Evolutionary conservation across 306 rosid genomes (phyloP).

Genomic region (Senna siamea): DNA sequence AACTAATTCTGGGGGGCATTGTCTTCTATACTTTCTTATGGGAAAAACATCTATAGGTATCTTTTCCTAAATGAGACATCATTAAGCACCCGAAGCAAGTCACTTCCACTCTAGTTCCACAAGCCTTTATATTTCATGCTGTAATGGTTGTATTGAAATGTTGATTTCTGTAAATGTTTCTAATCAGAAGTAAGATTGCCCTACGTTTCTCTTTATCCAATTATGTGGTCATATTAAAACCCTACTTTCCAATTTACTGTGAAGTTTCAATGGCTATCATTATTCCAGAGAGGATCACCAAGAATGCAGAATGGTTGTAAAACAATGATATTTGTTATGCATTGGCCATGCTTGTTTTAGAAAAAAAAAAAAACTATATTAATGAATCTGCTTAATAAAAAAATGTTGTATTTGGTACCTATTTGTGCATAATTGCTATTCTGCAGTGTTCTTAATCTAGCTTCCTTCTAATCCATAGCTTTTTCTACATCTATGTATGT

Average conservation of each 20-base stretch:
- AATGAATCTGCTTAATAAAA: neutral
- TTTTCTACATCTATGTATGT: neutral
- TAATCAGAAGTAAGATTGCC: constrained; percentile 3
- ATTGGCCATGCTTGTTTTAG: constrained; percentile 17
- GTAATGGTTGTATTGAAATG: neutral
- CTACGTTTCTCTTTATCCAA: neutral
- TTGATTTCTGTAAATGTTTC: constrained; percentile 8
- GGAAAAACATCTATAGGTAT: neutral
- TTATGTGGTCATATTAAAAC: neutral
- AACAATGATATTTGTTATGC: constrained; percentile 11
- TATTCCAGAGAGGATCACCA: constrained; percentile 8
- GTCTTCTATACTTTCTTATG: neutral
- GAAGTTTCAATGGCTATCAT: constrained; percentile 16
- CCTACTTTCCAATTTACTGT: neutral
- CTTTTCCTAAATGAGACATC: neutral
- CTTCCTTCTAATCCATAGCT: neutral
- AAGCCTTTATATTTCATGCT: neutral
- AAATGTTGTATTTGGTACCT: neutral
- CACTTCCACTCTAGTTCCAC: neutral
- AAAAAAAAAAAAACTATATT: neutral
- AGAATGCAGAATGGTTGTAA: constrained; percentile 31
- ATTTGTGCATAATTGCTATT: neutral
- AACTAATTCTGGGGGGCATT: neutral
- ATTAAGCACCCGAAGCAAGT: neutral
- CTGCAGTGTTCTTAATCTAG: neutral